A percentile compares a stretch with the other conserved stretches of the same genome.
Conservation (phyloP, 2,329 filamentous ascomycete genomes). For the Pezicula radicicola region DNA sequence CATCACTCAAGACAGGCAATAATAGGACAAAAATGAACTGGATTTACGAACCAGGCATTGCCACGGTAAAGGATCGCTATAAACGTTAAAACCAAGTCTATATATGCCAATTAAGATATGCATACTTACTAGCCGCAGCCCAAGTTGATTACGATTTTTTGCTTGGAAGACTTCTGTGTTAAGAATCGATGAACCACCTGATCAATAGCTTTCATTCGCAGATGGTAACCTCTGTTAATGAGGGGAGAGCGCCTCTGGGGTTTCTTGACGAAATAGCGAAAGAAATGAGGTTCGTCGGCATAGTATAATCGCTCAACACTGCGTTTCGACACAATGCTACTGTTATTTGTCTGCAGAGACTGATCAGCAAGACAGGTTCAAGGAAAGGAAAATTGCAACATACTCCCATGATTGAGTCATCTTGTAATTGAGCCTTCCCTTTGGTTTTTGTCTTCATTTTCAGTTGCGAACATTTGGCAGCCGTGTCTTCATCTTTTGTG, state of each 20-base stretch:
- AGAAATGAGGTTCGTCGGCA: constrained; percentile 74
- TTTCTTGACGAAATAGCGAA: constrained; percentile 83
- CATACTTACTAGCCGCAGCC: constrained; percentile 83
- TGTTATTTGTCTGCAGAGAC: constrained; percentile 71
- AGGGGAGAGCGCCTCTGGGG: constrained; percentile 80
- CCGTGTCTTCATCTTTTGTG: background rate
- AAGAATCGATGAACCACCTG: constrained; percentile 72
- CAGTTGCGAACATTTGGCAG: background rate
- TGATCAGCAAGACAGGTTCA: constrained; percentile 4
- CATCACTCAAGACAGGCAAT: too few species aligned
- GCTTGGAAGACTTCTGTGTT: constrained; percentile 47
- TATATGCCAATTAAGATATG: constrained; percentile 3
- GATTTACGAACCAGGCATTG: constrained; percentile 56
- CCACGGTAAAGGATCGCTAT: constrained; percentile 83
- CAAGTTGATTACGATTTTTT: constrained; percentile 76
- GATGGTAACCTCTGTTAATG: constrained; percentile 86
- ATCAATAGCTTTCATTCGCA: constrained; percentile 81
- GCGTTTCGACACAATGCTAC: constrained; percentile 87
- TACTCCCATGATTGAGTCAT: constrained; percentile 39
- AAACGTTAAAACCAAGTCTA: constrained; percentile 8
- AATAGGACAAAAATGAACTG: too few species aligned
- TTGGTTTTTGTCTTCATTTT: constrained; percentile 3
- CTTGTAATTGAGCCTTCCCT: constrained; percentile 31
- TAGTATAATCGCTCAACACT: constrained; percentile 90
- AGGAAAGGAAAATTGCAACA: constrained; percentile 5